phyloP scores from a whole-genome alignment of 495 filamentous ascomycete species.

The Podospora pseudopauciseta region DNA sequence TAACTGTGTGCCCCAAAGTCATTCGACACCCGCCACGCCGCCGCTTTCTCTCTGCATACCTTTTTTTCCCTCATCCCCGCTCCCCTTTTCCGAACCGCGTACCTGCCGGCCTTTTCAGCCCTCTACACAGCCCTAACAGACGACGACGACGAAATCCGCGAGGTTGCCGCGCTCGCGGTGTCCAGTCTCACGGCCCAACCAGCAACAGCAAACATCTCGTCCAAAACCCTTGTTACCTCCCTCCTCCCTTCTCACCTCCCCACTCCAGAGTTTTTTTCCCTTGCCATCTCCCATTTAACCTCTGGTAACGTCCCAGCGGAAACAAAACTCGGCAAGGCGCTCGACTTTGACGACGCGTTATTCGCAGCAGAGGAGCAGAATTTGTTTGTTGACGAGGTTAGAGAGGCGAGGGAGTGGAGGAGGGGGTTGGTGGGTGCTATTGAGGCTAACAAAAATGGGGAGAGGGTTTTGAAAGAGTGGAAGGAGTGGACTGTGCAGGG shows the following conservation, averaged over 20 bases:
- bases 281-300: slow-evolving; percentile 35
- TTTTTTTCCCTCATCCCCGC: slow-evolving; percentile 25
- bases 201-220: slow-evolving; percentile 31
- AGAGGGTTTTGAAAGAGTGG: not conserved
- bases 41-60: slow-evolving; percentile 39
- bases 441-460: not conserved
- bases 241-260: slow-evolving; percentile 29
- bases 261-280: slow-evolving; percentile 30
- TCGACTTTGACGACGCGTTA: slow-evolving; percentile 63
- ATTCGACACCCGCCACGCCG: slow-evolving; percentile 62
- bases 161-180: slow-evolving; percentile 53
- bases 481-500: slow-evolving; percentile 57
- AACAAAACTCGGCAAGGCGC: slow-evolving; percentile 45
- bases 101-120: slow-evolving; percentile 44
- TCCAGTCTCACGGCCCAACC: not conserved
- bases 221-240: slow-evolving; percentile 32
- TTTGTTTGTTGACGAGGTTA: slow-evolving; percentile 74
- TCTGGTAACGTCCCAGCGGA: slow-evolving; percentile 40
- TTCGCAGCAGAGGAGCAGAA: slow-evolving; percentile 92
- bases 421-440: slow-evolving; percentile 33
- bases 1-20: slow-evolving; percentile 42
- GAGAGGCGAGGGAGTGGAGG: slow-evolving; percentile 66
- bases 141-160: slow-evolving; percentile 85
- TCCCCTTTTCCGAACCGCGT: slow-evolving; percentile 21
- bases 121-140: slow-evolving; percentile 67